Evolutionary conservation across 441 rosid genomes (phyloP).

Genomic region (Francoa sonchifolia): DNA sequence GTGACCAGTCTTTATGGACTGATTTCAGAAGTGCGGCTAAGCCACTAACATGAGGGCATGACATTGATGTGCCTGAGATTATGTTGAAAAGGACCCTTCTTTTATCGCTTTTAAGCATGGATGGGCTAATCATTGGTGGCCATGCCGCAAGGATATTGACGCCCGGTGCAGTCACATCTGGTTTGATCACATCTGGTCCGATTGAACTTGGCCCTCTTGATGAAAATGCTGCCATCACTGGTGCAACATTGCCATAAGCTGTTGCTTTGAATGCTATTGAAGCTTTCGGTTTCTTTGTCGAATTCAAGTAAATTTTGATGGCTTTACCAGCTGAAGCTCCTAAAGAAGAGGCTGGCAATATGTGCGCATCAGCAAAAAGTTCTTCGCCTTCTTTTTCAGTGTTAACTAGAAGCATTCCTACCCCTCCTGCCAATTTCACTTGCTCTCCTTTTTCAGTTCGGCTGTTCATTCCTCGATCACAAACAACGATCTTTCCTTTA

Average conservation of each 20-base stretch:
- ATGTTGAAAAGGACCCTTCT: slow-evolving; percentile 42
- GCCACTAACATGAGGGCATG: slow-evolving; percentile 60
- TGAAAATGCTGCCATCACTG: slow-evolving; percentile 43
- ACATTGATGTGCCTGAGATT: slow-evolving; percentile 58
- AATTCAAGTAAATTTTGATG: slow-evolving; percentile 19
- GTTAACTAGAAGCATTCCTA: slow-evolving; percentile 32
- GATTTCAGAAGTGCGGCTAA: slow-evolving; percentile 44
- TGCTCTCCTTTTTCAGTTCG: slow-evolving; percentile 28
- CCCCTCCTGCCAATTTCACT: slow-evolving; percentile 43
- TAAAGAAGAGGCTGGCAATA: slow-evolving; percentile 32
- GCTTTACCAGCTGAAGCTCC: slow-evolving; percentile 25
- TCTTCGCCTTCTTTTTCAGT: slow-evolving; percentile 32
- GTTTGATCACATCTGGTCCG: slow-evolving; percentile 41
- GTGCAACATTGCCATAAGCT: slow-evolving; percentile 30
- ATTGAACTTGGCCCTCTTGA: slow-evolving; percentile 44
- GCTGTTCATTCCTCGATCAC: slow-evolving; percentile 25
- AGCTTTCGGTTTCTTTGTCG: slow-evolving; percentile 23
- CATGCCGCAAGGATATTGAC: slow-evolving; percentile 53
- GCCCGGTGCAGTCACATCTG: slow-evolving; percentile 54
- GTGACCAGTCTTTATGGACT: slow-evolving; percentile 43
- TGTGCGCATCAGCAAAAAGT: slow-evolving; percentile 29
- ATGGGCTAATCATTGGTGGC: slow-evolving; percentile 33
- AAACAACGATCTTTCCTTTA: slow-evolving; percentile 39
- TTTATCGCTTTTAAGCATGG: slow-evolving; percentile 22
- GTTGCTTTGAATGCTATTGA: slow-evolving; percentile 36